These are phyloP conservation scores for Annona cherimola DNA, from an alignment of 164 flowering plant genomes.

Conservation along the genomic window DNA sequence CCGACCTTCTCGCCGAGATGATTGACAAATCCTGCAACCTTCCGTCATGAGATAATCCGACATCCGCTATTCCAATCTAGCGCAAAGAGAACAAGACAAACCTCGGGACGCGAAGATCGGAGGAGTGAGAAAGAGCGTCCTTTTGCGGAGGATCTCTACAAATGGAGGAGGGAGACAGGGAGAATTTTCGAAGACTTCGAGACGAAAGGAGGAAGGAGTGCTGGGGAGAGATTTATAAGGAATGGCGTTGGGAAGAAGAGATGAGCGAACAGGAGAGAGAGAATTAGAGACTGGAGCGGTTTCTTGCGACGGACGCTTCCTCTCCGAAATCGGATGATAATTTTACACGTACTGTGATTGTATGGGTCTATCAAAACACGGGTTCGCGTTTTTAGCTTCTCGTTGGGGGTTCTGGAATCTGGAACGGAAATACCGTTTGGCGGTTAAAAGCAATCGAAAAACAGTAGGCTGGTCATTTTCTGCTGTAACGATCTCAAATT, in stretches of 20 bases:
- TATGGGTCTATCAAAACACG: neutral
- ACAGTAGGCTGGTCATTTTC: neutral
- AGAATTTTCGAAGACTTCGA: conserved; percentile 22
- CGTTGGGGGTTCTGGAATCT: neutral
- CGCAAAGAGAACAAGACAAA: neutral
- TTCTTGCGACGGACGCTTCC: conserved; percentile 37
- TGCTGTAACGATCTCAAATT: too few relatives aligned
- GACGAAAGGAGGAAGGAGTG: conserved; percentile 16
- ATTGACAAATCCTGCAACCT: conserved; percentile 1
- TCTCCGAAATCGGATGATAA: neutral
- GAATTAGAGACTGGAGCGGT: neutral
- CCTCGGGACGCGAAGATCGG: neutral
- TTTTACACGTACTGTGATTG: neutral
- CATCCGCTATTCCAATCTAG: neutral
- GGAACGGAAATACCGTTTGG: conserved; percentile 11
- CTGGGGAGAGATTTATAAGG: neutral
- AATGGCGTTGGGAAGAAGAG: conserved; percentile 4
- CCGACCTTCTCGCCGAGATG: neutral
- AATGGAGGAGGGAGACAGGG: neutral
- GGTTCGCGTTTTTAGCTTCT: neutral
- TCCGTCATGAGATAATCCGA: neutral
- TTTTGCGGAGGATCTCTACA: neutral
- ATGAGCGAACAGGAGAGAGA: neutral
- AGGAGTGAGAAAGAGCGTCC: neutral
- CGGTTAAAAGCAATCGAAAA: conserved; percentile 1